These are phyloP conservation scores for Torrubiellomyces zombiae DNA, from an alignment of 2,329 filamentous ascomycete genomes.

Conservation along the genomic window DNA sequence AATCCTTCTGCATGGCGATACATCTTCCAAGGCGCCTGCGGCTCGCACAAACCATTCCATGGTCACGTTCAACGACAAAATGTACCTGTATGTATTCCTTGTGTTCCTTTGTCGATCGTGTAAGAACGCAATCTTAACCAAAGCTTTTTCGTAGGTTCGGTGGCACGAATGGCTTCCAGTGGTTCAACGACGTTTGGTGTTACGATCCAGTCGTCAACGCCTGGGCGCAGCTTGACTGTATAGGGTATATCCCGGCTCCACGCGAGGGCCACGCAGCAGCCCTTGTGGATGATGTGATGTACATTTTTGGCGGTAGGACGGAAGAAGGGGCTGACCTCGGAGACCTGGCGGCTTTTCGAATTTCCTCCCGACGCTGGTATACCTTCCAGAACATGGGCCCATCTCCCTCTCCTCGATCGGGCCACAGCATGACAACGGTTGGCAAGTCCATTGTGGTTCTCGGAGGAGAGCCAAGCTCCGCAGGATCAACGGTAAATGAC, in stretches of 20 bases:
- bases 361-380: constrained; percentile 80
- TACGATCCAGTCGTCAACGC: constrained; percentile 71
- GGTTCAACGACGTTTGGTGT: constrained; percentile 99
- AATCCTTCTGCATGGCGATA: constrained; percentile 53
- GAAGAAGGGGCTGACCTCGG: constrained; percentile 86
- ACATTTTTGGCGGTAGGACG: constrained; percentile 90
- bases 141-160: constrained; percentile 51
- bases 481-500: constrained; percentile 64
- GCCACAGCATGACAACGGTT: constrained; percentile 93
- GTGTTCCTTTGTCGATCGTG: background rate
- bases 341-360: constrained; percentile 67
- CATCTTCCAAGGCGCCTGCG: constrained; percentile 49
- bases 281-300: constrained; percentile 96
- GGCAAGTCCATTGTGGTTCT: constrained; percentile 86
- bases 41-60: constrained; percentile 90
- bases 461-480: constrained; percentile 85
- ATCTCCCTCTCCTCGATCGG: constrained; percentile 80
- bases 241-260: constrained; percentile 88
- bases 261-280: constrained; percentile 90
- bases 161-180: constrained; percentile 85
- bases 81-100: constrained; percentile 59
- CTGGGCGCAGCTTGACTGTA: constrained; percentile 86
- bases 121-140: background rate
- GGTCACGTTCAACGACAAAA: constrained; percentile 79
- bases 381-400: constrained; percentile 99